phyloP scores from a whole-genome alignment of 176 grass and related monocot species.

The Carex parvula region DNA sequence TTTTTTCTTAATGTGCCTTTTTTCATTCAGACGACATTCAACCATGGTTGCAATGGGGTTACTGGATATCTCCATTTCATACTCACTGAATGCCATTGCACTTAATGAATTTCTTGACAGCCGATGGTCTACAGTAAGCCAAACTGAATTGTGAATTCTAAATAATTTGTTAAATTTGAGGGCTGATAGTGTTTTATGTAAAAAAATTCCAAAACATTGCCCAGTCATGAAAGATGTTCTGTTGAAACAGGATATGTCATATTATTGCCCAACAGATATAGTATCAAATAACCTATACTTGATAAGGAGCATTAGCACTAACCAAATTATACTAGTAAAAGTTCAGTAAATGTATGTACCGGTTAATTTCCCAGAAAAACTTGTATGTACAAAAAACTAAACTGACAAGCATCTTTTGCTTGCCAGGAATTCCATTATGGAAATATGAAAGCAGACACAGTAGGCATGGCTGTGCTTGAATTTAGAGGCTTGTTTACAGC shows the following conservation, averaged over 20 bases:
- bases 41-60: conserved; percentile 43
- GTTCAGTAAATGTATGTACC: background rate
- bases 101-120: conserved; percentile 55
- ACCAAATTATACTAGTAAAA: conserved; percentile 21
- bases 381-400: conserved; percentile 19
- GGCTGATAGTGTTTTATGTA: background rate
- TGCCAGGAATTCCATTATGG: conserved; percentile 58
- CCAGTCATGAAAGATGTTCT: background rate
- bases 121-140: conserved; percentile 84
- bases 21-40: conserved; percentile 28
- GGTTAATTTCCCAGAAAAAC: background rate
- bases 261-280: background rate
- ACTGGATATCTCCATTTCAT: conserved; percentile 47
- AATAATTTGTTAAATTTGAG: background rate
- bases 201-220: background rate
- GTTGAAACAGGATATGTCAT: background rate
- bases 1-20: background rate
- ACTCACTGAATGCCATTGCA: conserved; percentile 45
- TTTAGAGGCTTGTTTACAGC: conserved; percentile 57
- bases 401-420: conserved; percentile 19
- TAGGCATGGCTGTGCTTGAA: conserved; percentile 72
- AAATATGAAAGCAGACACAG: conserved; percentile 37
- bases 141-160: background rate
- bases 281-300: background rate
- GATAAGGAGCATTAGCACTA: background rate